These are phyloP conservation scores for Pleoardoris graminearum DNA, from an alignment of 2,329 filamentous ascomycete genomes.

Conservation along the genomic window DNA sequence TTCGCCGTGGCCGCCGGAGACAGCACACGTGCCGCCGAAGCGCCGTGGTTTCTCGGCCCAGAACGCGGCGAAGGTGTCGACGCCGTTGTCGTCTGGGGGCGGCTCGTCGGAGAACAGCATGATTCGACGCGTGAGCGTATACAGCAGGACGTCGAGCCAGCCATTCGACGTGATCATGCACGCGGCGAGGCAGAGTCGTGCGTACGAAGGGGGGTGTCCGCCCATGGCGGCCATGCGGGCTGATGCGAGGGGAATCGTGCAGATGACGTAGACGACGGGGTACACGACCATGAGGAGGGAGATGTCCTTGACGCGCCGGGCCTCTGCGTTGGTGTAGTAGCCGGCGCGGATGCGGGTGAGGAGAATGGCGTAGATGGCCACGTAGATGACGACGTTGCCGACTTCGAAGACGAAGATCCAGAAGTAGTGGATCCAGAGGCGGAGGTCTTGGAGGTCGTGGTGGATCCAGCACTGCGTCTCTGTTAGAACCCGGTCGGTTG, in stretches of 20 bases:
- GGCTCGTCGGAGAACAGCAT: constrained; percentile 57
- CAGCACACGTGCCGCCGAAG: constrained; percentile 53
- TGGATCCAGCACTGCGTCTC: constrained; percentile 64
- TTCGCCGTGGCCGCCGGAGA: constrained; percentile 34
- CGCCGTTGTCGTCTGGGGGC: constrained; percentile 40
- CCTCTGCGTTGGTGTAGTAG: constrained; percentile 41
- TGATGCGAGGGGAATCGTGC: constrained; percentile 67
- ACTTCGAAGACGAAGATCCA: constrained; percentile 65
- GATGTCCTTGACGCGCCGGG: constrained; percentile 45
- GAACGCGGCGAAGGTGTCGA: constrained; percentile 43
- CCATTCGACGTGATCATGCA: constrained; percentile 62
- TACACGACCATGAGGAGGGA: constrained; percentile 67
- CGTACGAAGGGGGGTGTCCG: constrained; percentile 49
- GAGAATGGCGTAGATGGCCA: constrained; percentile 47
- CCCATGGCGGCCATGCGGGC: constrained; percentile 67
- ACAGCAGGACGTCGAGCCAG: constrained; percentile 62
- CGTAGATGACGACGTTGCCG: constrained; percentile 56
- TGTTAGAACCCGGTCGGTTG: not conserved
- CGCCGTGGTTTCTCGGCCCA: constrained; percentile 38
- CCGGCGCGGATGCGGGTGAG: constrained; percentile 42
- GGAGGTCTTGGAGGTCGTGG: constrained; percentile 56
- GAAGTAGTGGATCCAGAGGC: constrained; percentile 65
- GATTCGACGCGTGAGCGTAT: constrained; percentile 60
- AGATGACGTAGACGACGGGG: constrained; percentile 69
- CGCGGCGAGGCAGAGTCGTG: constrained; percentile 57